These are phyloP conservation scores for Macrophomina tecta DNA, from an alignment of 2,329 filamentous ascomycete species.

Conservation along the genomic window DNA sequence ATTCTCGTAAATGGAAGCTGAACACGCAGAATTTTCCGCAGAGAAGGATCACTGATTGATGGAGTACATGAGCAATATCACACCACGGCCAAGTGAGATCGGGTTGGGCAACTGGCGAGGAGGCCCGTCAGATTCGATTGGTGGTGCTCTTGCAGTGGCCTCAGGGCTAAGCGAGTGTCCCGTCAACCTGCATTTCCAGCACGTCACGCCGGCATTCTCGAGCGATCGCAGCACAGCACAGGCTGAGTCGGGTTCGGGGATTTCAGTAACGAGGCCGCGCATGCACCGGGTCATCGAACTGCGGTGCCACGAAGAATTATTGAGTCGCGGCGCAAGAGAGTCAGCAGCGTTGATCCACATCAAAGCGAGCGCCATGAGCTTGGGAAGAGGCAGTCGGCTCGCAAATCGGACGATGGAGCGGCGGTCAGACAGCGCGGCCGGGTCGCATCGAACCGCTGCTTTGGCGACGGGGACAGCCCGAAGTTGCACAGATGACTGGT, in stretches of 20 bases:
- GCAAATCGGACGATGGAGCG: conserved; percentile 25
- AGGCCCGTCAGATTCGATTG: conserved; percentile 6
- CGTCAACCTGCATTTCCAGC: not conserved
- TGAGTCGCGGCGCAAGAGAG: not conserved
- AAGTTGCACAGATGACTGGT: conserved; percentile 14
- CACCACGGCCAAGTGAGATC: not conserved
- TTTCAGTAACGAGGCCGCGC: not conserved
- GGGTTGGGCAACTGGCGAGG: conserved; percentile 1
- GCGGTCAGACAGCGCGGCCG: conserved; percentile 24
- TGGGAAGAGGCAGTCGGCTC: conserved; percentile 3
- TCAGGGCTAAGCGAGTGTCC: conserved; percentile 11
- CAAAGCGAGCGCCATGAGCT: conserved; percentile 5
- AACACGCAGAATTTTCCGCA: conserved; percentile 3
- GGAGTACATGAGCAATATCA: not conserved
- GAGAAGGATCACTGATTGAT: not conserved
- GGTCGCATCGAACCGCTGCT: conserved; percentile 23
- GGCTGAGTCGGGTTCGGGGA: not conserved
- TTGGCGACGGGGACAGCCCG: conserved; percentile 4
- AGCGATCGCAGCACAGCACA: not conserved
- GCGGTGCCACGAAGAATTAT: conserved; percentile 15
- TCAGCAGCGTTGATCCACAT: conserved; percentile 22
- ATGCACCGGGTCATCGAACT: not conserved
- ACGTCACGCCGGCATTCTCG: conserved; percentile 3
- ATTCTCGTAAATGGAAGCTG: not conserved
- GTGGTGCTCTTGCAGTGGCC: not conserved